Evolutionary conservation across 139 green algal species (phyloP).

Genomic region (Edaphochlamys debaryana): DNA sequence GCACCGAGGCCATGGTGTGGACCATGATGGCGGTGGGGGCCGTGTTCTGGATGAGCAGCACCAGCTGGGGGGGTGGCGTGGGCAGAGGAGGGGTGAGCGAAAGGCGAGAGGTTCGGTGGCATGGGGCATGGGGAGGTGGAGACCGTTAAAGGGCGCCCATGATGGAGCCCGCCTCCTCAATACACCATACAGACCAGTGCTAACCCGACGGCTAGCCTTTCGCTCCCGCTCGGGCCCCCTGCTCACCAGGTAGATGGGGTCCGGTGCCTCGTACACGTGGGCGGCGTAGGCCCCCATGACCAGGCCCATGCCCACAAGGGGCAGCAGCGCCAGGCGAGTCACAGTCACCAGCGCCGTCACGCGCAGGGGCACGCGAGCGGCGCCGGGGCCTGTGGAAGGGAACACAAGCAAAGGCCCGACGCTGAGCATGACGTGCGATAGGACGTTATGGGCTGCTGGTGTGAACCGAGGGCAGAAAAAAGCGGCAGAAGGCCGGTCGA

Average conservation of each 20-base stretch:
- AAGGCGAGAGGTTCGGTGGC: no score
- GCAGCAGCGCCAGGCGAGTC: constrained; percentile 59
- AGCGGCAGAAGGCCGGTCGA: no score
- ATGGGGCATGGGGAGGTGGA: not conserved
- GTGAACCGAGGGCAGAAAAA: no score
- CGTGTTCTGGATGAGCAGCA: constrained; percentile 68
- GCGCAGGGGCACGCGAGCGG: constrained; percentile 45
- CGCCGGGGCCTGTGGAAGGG: constrained; percentile 39
- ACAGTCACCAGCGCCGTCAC: constrained; percentile 49
- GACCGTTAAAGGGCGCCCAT: not conserved
- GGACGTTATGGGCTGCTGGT: no score
- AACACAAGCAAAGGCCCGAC: no score
- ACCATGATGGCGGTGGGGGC: constrained; percentile 64
- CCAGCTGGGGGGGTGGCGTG: constrained; percentile 17
- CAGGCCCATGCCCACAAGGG: constrained; percentile 50
- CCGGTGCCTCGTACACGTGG: constrained; percentile 52
- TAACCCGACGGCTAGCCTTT: no score
- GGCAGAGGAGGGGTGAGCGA: no score
- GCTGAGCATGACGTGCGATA: no score
- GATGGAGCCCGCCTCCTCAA: not conserved
- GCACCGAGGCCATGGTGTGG: constrained; percentile 64
- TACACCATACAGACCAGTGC: no score
- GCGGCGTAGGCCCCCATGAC: constrained; percentile 48
- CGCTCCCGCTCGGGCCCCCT: no score
- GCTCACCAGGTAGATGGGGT: constrained; percentile 66